Evolutionary conservation across 768 basidiomycete genomes (phyloP).

Genomic region (Rhizopogon vinicolor): DNA sequence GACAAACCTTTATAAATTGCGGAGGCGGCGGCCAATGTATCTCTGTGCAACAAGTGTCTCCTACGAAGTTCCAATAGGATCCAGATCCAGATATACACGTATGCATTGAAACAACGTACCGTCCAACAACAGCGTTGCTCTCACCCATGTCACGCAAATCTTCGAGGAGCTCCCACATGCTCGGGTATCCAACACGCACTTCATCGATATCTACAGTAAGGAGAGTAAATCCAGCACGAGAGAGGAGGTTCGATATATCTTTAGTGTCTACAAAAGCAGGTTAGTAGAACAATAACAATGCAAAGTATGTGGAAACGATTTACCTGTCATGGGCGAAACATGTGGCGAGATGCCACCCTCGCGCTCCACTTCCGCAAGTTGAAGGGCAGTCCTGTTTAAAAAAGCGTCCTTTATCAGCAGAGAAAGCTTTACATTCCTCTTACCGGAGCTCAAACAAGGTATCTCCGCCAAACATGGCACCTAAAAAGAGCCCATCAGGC

Average conservation of each 20-base stretch:
- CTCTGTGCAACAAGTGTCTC: conserved; percentile 66
- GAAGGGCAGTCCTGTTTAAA: conserved; percentile 71
- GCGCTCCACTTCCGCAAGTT: conserved; percentile 89
- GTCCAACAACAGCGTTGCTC: conserved; percentile 82
- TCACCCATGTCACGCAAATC: conserved; percentile 98
- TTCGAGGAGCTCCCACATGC: conserved; percentile 93
- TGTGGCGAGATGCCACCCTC: conserved; percentile 97
- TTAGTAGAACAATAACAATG: conserved; percentile 1
- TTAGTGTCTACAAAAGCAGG: conserved; percentile 61
- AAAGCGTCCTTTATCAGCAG: not conserved
- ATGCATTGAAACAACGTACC: conserved; percentile 37
- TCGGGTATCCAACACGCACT: conserved; percentile 84
- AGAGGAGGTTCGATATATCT: conserved; percentile 89
- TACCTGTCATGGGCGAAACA: conserved; percentile 96
- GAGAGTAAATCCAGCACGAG: conserved; percentile 88
- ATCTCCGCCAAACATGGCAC: conserved; percentile 93
- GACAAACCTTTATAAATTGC: conserved; percentile 85
- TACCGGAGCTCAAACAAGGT: conserved; percentile 91
- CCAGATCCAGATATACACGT: not conserved
- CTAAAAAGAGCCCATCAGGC: conserved; percentile 93
- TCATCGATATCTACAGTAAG: conserved; percentile 97
- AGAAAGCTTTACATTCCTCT: not conserved
- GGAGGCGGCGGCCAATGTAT: conserved; percentile 87
- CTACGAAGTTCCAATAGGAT: conserved; percentile 29
- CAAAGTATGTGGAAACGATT: conserved; percentile 1